Percentiles rank a stretch among this genome's conserved stretches.
phyloP scores from a whole-genome alignment of 306 rosid species.

The Psophocarpus tetragonolobus region DNA sequence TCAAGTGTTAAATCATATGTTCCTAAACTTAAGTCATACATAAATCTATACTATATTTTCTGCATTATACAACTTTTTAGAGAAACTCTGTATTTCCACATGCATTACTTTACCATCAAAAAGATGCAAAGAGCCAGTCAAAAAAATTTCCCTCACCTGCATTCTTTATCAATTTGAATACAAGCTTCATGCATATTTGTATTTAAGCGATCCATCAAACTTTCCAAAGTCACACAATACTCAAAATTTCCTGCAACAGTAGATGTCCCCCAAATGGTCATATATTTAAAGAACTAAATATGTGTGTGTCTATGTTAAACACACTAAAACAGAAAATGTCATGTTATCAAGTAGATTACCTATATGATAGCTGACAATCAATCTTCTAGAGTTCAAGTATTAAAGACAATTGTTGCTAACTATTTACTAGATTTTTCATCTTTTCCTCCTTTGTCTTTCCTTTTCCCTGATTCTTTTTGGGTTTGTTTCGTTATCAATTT shows the following conservation, averaged over 20 bases:
- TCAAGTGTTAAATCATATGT: background rate
- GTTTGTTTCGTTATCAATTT: background rate
- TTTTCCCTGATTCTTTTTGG: background rate
- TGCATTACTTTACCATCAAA: background rate
- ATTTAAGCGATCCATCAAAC: constrained; percentile 69
- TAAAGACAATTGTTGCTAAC: background rate
- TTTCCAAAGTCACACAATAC: constrained; percentile 69
- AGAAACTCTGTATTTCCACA: background rate
- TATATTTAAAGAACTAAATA: constrained; percentile 8
- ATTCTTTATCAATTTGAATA: constrained; percentile 69
- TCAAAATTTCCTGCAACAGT: constrained; percentile 46
- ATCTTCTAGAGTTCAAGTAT: background rate
- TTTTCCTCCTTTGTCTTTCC: background rate
- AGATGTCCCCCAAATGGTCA: constrained; percentile 19
- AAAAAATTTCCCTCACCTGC: constrained; percentile 52
- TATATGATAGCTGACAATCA: background rate
- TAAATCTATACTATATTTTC: background rate
- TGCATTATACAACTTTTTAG: background rate
- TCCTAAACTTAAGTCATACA: background rate
- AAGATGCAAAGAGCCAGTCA: background rate
- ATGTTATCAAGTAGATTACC: background rate
- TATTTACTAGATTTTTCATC: background rate
- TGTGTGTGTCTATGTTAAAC: background rate
- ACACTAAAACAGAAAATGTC: background rate
- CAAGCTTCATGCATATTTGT: constrained; percentile 78